Evolutionary conservation across 768 basidiomycete species (phyloP), one percentile per base, ranked within the genome.

Genomic region (Mycena chlorophos): DNA sequence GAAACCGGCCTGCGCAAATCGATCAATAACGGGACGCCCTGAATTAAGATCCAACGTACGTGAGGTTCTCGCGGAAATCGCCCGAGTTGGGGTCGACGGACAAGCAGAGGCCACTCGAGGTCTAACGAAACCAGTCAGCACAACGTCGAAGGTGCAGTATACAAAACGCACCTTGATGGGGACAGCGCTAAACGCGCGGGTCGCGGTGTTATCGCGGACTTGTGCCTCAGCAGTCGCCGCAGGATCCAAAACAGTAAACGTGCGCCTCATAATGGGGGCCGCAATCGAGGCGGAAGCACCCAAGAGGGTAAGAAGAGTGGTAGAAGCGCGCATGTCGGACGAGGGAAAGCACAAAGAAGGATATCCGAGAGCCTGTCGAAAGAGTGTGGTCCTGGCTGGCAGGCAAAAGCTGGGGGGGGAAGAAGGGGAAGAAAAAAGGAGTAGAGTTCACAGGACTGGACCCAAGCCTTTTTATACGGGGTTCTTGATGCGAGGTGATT

Each of bases 1-100:
- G 45, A 5, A 12, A 23, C 23, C 23, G 45, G 45, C 12, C 19
- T 13, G 39, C 39, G 6, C 27, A 46, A 46, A 12, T 25, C 13
- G 23, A 46, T 10, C 39, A 27, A 20, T 13, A 25, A 10, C 12
- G 27, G 6, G 20, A 26, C 8, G 20, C 23, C 12, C 13, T 8
- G 40, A 19, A 42, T 12, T 14, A 42, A 19, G 22, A 19, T 12
- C 12, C 6, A 28, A 26, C 45, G 6, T 13, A 46, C 45, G 40
- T 58, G 5, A 66, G 49, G 42, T 66, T 64, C 23, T 62, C 56
- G 26, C 65, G 61, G 52, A 63, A 66, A 31, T 66, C 65, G 5
- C 65, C 65, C 0, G 63, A 20, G 16, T 43, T 47, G 27, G 61
- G 19, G 37, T 46, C 52, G 23, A 65, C 57, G 13, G 50, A 56